Evolutionary conservation across 2,329 filamentous ascomycete genomes (phyloP), one percentile per base, ranked within the genome.

Genomic region (Exutisphaerella laricina): DNA sequence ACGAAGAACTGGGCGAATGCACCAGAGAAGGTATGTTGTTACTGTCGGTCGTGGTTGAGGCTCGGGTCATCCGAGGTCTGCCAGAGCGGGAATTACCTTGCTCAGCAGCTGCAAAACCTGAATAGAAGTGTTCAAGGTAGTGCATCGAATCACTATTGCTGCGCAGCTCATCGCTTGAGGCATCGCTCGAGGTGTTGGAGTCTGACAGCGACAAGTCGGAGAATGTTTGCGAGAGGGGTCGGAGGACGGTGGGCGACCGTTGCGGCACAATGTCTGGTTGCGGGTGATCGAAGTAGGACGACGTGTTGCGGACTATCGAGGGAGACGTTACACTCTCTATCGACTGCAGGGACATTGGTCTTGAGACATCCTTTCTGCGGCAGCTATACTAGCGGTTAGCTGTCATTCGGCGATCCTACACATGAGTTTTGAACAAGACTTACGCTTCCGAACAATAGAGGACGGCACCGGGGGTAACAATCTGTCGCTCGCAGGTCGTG

Each of bases 381-480:
- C 71, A 73, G 54, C 70, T 72, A 41, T n/a, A n/a, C n/a, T n/a
- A n/a, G n/a, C n/a, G 38, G 45, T 54, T 35, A 53, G 43, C 20
- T 13, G 10, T 7, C 29, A 17, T n/a, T n/a, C n/a, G n/a, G n/a
- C n/a, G n/a, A n/a, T n/a, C n/a, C n/a, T n/a, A n/a, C n/a, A n/a
- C n/a, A n/a, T n/a, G n/a, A n/a, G n/a, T n/a, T n/a, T n/a, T n/a
- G n/a, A n/a, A n/a, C n/a, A n/a, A 16, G 35, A 60, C 69, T 59
- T 70, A 81, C 78, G 73, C 73, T 68, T 81, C 77, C 39, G 77
- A 81, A 66, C 79, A 82, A 60, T 82, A 82, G 32, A 82, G 67
- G 29, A 80, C 70, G 57, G 77, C 76, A 60, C 74, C 73, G 12
- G 79, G 79, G 22, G 74, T 71, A 40, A 77, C 72, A 55, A 82